Base-by-base conservation (phyloP, 2,329 filamentous ascomycete genomes). In the Lanzia echinophila region DNA sequence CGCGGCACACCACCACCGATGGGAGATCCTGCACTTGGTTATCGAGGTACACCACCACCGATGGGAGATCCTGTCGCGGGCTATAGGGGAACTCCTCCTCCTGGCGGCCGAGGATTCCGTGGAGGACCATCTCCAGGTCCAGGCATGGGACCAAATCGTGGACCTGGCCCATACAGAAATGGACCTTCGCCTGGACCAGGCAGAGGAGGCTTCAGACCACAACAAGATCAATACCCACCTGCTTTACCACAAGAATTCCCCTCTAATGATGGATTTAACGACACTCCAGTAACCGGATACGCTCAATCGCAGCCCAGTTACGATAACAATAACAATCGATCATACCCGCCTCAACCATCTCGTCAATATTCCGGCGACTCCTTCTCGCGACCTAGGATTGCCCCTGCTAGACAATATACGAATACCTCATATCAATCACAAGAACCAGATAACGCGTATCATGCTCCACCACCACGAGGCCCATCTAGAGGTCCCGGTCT, bases 351-450 rank as follows among this genome's bases (percentile, higher is more conserved):
- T 20, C 53, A 55, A 47, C 57, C 61, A 28, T 48, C 54, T 32
- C 58, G 60, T 22, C 60, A 64, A 47, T 65, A 60, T 28, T 63
- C 63, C 5, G 50, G 49, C n/a, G 62, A 61, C 19, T 60, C 63
- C 7, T 28, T 28, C 24, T 45, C 57, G 12, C 52, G 59, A 28
- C 24, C 24, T 28, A 28, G 19, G 55, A 58, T 36, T 50, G 54
- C 20, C 15, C 20, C 11, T 24, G 15, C 19, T 13, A 44, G 22
- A 24, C 41, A 54, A 39, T 36, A 19, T 42, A 53, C 41, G 39
- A 50, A 22, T 44, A 55, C 15, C 47, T 34, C 50, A 39, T 54
- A 54, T 32, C 52, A 50, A 44, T 13, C 47, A 19, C 31, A 54
- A 15, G 41, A 44, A 28, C 32, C 47, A 6, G 45, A 55, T 6